A percentile compares a stretch with the other conserved stretches of the same genome.
phyloP scores from a whole-genome alignment of 2,329 filamentous ascomycete genomes.

The Ophiosphaerella narmari region DNA sequence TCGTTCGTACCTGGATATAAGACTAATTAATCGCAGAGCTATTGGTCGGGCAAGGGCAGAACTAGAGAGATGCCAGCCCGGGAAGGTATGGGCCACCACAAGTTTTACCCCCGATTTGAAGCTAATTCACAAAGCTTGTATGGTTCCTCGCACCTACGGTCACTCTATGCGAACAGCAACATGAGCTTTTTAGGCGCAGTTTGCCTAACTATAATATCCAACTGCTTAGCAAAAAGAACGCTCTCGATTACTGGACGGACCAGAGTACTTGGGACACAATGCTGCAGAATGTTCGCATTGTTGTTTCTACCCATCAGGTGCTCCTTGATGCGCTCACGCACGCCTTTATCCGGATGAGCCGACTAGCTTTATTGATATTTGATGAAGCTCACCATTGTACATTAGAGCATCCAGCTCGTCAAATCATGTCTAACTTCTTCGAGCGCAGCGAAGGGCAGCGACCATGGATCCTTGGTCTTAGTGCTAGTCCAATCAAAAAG shows the following conservation, averaged over 20 bases:
- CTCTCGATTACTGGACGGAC: conserved; percentile 74
- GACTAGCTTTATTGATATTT: conserved; percentile 73
- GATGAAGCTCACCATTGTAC: conserved; percentile 86
- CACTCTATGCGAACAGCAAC: conserved; percentile 53
- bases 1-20: background rate
- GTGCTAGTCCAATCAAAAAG: conserved; percentile 75
- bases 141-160: conserved; percentile 56
- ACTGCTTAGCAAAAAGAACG: conserved; percentile 69
- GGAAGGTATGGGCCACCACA: conserved; percentile 36
- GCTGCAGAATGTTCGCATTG: conserved; percentile 67
- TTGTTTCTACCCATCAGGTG: conserved; percentile 78
- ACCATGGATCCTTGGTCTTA: conserved; percentile 77
- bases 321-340: conserved; percentile 75
- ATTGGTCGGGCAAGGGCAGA: conserved; percentile 51
- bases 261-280: conserved; percentile 69
- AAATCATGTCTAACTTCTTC: conserved; percentile 76
- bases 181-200: conserved; percentile 38
- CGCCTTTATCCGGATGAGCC: conserved; percentile 69
- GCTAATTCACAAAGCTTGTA: conserved; percentile 38
- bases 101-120: background rate
- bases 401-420: conserved; percentile 65
- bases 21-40: conserved; percentile 38
- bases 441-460: conserved; percentile 47
- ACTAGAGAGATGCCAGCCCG: conserved; percentile 44
- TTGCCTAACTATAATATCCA: conserved; percentile 60